Percentiles rank a stretch among this genome's conserved stretches.
Evolutionary conservation across 306 rosid genomes (phyloP).

Genomic region (Trifolium pratense): DNA sequence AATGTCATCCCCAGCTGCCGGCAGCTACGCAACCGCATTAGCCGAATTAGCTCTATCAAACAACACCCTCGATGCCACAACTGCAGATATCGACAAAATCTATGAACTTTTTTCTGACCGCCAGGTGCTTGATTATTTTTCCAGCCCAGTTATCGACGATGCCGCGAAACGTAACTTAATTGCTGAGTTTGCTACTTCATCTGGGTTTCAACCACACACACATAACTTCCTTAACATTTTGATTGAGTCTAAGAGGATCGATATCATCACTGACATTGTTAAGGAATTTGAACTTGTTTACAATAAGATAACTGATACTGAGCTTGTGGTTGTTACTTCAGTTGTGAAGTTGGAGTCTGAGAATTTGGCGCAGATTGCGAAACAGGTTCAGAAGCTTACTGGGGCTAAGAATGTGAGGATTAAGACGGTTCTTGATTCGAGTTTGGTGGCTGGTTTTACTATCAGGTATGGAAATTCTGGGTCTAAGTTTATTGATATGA

Average conservation of each 20-base stretch:
- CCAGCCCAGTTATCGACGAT: constrained; percentile 55
- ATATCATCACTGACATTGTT: constrained; percentile 56
- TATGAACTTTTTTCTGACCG: constrained; percentile 63
- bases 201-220: constrained; percentile 60
- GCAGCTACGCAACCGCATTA: constrained; percentile 79
- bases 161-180: constrained; percentile 56
- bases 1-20: constrained; percentile 64
- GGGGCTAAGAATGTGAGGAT: constrained; percentile 87
- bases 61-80: constrained; percentile 73
- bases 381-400: constrained; percentile 92
- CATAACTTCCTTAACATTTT: constrained; percentile 73
- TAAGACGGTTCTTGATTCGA: constrained; percentile 70
- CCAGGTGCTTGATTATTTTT: constrained; percentile 55
- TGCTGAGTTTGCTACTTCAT: constrained; percentile 56
- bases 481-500: constrained; percentile 86
- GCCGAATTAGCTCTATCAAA: constrained; percentile 69
- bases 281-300: constrained; percentile 71
- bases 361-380: constrained; percentile 91
- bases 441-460: constrained; percentile 86
- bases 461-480: constrained; percentile 76
- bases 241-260: constrained; percentile 64
- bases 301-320: constrained; percentile 68
- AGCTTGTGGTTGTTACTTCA: constrained; percentile 80
- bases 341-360: constrained; percentile 85
- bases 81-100: constrained; percentile 71